phyloP scores from a whole-genome alignment of 2,329 filamentous ascomycete genomes.

The Periglandula ipomoeae region DNA sequence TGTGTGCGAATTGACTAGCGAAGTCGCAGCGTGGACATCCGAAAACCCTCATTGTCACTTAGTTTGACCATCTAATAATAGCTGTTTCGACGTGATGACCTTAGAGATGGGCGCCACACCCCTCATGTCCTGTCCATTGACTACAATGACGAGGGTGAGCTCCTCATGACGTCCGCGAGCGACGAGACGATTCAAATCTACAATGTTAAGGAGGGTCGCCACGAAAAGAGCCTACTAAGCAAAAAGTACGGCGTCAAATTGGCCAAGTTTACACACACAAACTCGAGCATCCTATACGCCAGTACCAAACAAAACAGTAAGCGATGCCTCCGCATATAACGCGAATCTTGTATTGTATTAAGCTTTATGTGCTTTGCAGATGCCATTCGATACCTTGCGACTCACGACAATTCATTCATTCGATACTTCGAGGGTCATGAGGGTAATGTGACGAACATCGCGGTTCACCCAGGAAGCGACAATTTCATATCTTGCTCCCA shows the following conservation, averaged over 20 bases:
- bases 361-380: constrained; percentile 34
- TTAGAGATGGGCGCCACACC: constrained; percentile 40
- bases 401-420: constrained; percentile 92
- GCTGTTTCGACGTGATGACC: constrained; percentile 51
- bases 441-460: constrained; percentile 70
- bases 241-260: constrained; percentile 97
- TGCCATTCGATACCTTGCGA: constrained; percentile 77
- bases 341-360: background rate
- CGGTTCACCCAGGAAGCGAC: constrained; percentile 78
- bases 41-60: no score
- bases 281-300: constrained; percentile 86
- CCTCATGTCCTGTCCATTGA: constrained; percentile 80
- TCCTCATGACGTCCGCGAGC: constrained; percentile 81
- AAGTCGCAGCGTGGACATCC: no score
- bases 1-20: constrained; percentile 9
- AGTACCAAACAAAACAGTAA: constrained; percentile 87
- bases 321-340: constrained; percentile 9
- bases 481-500: constrained; percentile 86
- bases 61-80: no score
- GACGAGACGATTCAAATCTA: constrained; percentile 96
- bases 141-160: constrained; percentile 91
- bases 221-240: constrained; percentile 81
- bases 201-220: constrained; percentile 82
- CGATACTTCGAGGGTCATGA: constrained; percentile 94
- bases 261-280: constrained; percentile 87